A percentile compares a stretch with the other conserved stretches of the same genome.
Conservation (phyloP, 345 rosid species). For the Citrus inodora region DNA sequence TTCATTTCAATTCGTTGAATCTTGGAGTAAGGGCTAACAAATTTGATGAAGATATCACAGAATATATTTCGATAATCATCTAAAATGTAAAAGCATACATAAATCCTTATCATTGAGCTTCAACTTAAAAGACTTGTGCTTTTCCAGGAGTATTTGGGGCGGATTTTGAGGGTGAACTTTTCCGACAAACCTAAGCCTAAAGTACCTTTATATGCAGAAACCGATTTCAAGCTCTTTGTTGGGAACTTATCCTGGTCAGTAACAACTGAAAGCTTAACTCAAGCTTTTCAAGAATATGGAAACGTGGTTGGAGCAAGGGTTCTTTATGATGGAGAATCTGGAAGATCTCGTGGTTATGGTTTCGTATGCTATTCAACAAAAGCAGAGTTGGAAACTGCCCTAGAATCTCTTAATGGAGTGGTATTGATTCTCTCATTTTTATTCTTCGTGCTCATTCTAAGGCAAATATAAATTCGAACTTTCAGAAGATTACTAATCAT, state of each 20-base stretch:
- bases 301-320: constrained; percentile 83
- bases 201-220: constrained; percentile 75
- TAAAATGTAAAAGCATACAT: neutral
- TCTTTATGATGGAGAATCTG: constrained; percentile 80
- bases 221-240: constrained; percentile 73
- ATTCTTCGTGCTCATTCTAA: neutral
- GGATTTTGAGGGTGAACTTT: constrained; percentile 68
- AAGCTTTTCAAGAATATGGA: constrained; percentile 73
- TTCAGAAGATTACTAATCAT: neutral
- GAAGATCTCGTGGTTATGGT: constrained; percentile 80
- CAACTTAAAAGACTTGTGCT: neutral
- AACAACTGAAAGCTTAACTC: constrained; percentile 60
- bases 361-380: constrained; percentile 65
- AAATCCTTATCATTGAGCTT: neutral
- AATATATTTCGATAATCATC: neutral
- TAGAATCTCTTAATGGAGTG: constrained; percentile 63
- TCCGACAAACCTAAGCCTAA: constrained; percentile 66
- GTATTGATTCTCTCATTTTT: constrained; percentile 21
- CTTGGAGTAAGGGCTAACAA: neutral
- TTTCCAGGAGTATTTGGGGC: constrained; percentile 67
- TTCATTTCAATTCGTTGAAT: neutral
- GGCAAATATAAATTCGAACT: too few relatives aligned
- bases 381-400: constrained; percentile 77
- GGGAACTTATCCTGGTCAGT: constrained; percentile 92
- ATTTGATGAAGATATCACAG: neutral